Conservation (phyloP, 1,284 basidiomycete species). For the Rhodotorula sp. region DNA sequence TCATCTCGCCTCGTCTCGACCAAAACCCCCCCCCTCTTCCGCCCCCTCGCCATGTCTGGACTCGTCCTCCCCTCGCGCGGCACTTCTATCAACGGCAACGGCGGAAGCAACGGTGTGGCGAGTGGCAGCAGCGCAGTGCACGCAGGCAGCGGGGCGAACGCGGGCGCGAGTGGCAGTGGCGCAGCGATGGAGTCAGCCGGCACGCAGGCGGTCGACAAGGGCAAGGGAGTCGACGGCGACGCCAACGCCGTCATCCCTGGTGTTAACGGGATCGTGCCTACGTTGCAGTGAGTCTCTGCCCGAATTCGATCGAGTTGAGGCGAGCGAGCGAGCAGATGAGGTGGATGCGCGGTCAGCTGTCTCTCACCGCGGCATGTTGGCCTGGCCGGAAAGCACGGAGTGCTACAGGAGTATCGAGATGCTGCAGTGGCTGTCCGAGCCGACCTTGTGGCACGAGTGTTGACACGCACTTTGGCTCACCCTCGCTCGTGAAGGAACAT, state of each 20-base stretch:
- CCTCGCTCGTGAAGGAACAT: conserved; percentile 63
- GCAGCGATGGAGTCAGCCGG: conserved; percentile 2
- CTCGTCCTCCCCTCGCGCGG: conserved; percentile 30
- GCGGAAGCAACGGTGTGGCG: conserved; percentile 2
- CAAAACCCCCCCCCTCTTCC: not conserved
- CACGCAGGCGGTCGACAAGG: not conserved
- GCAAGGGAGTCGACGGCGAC: conserved; percentile 31
- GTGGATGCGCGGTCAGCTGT: not conserved
- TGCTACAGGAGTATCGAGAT: too few relatives aligned
- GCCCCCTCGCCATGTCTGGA: conserved; percentile 22
- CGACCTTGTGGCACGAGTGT: conserved; percentile 1
- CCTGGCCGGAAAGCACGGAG: not conserved
- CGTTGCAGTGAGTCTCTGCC: conserved; percentile 64
- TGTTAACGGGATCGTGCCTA: conserved; percentile 90
- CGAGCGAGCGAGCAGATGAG: not conserved
- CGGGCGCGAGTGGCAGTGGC: not conserved
- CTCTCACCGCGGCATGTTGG: too few relatives aligned
- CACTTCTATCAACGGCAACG: conserved; percentile 1
- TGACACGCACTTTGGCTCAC: not conserved
- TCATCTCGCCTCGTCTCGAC: too few relatives aligned
- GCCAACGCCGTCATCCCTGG: conserved; percentile 35
- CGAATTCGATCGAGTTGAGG: not conserved
- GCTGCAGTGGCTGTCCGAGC: too few relatives aligned
- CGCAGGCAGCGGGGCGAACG: not conserved
- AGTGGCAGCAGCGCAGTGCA: not conserved